Evolutionary conservation across 495 filamentous ascomycete genomes (phyloP).

Genomic region (Hypoxylon lenormandii): DNA sequence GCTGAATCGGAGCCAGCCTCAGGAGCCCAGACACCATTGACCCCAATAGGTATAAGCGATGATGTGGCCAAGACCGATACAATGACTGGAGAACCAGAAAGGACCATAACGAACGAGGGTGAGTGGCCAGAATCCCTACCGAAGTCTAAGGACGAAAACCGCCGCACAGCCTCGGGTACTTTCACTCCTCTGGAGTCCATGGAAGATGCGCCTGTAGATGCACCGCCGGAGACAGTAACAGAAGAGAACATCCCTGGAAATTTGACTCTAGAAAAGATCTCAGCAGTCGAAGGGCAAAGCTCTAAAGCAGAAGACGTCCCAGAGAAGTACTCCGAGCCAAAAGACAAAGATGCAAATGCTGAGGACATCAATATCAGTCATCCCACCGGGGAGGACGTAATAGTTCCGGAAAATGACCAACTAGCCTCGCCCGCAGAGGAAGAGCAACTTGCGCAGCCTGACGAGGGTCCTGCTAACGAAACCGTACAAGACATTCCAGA

Average conservation of each 20-base stretch:
- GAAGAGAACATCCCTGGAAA: constrained; percentile 45
- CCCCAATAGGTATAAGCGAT: constrained; percentile 45
- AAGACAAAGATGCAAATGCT: constrained; percentile 50
- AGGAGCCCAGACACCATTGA: constrained; percentile 36
- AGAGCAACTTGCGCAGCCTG: constrained; percentile 20
- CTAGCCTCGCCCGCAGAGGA: constrained; percentile 24
- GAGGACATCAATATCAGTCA: constrained; percentile 45
- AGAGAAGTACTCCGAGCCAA: constrained; percentile 30
- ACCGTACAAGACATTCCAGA: constrained; percentile 21
- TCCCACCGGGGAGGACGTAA: constrained; percentile 29
- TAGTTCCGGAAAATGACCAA: constrained; percentile 20
- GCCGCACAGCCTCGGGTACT: constrained; percentile 51
- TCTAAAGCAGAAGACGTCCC: constrained; percentile 36
- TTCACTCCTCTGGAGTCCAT: constrained; percentile 46
- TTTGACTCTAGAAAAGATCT: constrained; percentile 49
- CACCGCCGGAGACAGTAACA: constrained; percentile 55
- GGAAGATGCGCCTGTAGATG: constrained; percentile 46
- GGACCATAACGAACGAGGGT: constrained; percentile 38
- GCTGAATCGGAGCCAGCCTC: constrained; percentile 38
- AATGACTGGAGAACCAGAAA: constrained; percentile 51
- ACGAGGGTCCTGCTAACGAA: constrained; percentile 25
- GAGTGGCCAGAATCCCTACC: constrained; percentile 42
- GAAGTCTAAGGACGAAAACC: constrained; percentile 60
- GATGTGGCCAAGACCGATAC: constrained; percentile 46
- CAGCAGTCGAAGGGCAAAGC: constrained; percentile 43